These are phyloP conservation scores for Infundibulicybe gibba DNA, from an alignment of 768 basidiomycete species.

Conservation along the genomic window DNA sequence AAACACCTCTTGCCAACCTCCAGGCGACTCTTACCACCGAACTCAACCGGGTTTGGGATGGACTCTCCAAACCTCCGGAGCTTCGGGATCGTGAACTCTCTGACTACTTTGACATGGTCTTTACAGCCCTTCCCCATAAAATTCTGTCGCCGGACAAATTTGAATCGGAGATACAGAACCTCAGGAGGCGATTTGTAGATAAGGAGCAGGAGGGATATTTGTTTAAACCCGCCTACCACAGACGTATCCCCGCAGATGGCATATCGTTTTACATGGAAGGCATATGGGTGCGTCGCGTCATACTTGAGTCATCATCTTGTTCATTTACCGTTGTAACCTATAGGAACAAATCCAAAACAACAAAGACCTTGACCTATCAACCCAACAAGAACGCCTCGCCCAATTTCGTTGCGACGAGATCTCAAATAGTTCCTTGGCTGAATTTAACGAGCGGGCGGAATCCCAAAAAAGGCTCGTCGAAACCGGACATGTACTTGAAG, in stretches of 20 bases:
- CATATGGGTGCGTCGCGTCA: conserved; percentile 83
- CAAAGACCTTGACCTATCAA: conserved; percentile 95
- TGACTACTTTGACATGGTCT: conserved; percentile 93
- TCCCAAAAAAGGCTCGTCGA: conserved; percentile 83
- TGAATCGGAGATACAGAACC: conserved; percentile 65
- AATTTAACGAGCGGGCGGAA: conserved; percentile 82
- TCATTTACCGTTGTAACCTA: conserved; percentile 1
- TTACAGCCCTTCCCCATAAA: conserved; percentile 94
- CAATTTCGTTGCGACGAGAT: conserved; percentile 99
- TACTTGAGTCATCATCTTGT: not conserved
- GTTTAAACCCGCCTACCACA: conserved; percentile 93
- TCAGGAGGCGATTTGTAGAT: conserved; percentile 78
- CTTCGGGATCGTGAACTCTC: conserved; percentile 72
- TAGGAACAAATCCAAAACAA: conserved; percentile 98
- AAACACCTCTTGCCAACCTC: conserved; percentile 88
- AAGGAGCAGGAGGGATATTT: conserved; percentile 66
- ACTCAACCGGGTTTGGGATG: conserved; percentile 88
- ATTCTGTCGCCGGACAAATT: conserved; percentile 89
- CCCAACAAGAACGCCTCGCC: conserved; percentile 95
- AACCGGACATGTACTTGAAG: conserved; percentile 80
- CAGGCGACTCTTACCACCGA: conserved; percentile 85
- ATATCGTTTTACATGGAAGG: conserved; percentile 96
- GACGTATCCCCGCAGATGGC: conserved; percentile 96
- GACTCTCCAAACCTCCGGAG: conserved; percentile 84
- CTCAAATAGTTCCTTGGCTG: conserved; percentile 68